Conservation (phyloP, 202 grass and related monocot species). For the Carex arenaria region DNA sequence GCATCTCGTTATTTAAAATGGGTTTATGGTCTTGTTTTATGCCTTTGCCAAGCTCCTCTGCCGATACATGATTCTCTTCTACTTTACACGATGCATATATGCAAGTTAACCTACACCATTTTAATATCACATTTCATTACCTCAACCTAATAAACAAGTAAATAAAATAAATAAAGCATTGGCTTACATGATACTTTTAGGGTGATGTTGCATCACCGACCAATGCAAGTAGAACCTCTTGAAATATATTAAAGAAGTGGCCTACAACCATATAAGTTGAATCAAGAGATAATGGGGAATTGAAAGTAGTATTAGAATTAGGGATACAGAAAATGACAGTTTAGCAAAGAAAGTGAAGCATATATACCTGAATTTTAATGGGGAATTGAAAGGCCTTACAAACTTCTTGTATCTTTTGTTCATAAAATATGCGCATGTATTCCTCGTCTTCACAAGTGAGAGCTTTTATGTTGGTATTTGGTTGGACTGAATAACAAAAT, state of each 20-base stretch:
- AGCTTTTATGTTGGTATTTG: constrained; percentile 41
- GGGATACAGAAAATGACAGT: neutral
- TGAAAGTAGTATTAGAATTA: neutral
- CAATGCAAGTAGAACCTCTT: constrained; percentile 96
- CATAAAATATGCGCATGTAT: constrained; percentile 75
- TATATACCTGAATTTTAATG: constrained; percentile 82
- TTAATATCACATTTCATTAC: neutral
- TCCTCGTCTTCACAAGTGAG: constrained; percentile 84
- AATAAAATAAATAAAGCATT: neutral
- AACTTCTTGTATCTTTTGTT: constrained; percentile 99
- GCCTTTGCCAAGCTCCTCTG: constrained; percentile 96
- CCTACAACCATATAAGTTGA: constrained; percentile 38
- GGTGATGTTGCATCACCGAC: constrained; percentile 99
- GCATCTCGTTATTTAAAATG: constrained; percentile 93
- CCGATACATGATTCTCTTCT: constrained; percentile 99
- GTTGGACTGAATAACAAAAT: constrained; percentile 34
- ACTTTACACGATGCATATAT: constrained; percentile 97
- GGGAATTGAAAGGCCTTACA: constrained; percentile 93
- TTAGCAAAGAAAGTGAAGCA: neutral
- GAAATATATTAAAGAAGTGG: constrained; percentile 94
- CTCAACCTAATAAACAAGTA: constrained; percentile 16
- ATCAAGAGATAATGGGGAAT: neutral
- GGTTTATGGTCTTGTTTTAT: constrained; percentile 89
- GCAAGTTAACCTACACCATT: constrained; percentile 78
- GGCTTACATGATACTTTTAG: constrained; percentile 96